phyloP scores from a whole-genome alignment of 208 protist genomes.

The Trypanosoma congolense region DNA sequence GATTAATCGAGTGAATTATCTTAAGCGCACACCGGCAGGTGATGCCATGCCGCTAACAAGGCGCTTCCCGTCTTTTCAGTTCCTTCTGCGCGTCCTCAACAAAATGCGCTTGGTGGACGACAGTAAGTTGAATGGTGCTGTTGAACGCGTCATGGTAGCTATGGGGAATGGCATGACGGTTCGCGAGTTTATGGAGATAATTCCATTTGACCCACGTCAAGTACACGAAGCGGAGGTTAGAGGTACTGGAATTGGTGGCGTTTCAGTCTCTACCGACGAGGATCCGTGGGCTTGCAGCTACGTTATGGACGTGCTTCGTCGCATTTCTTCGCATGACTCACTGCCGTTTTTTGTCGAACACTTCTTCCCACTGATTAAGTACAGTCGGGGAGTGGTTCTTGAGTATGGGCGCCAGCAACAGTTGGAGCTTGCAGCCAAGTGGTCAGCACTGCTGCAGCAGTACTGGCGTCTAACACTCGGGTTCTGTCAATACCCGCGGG shows the following conservation, averaged over 20 bases:
- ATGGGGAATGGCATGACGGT: conserved; percentile 75
- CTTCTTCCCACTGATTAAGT: conserved; percentile 80
- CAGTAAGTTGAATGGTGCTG: conserved; percentile 58
- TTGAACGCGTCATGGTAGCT: conserved; percentile 69
- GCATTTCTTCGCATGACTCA: conserved; percentile 77
- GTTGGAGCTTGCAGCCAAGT: conserved; percentile 47
- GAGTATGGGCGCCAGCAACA: conserved; percentile 49
- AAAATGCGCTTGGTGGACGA: conserved; percentile 83
- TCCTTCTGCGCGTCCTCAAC: conserved; percentile 79
- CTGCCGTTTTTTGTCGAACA: conserved; percentile 66
- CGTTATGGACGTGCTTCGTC: conserved; percentile 66
- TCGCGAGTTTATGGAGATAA: conserved; percentile 55
- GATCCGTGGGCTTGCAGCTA: conserved; percentile 72
- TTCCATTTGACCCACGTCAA: conserved; percentile 66
- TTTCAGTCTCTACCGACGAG: conserved; percentile 12
- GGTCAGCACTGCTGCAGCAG: conserved; percentile 67
- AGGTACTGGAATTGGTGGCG: conserved; percentile 10
- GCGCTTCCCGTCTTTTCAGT: conserved; percentile 59
- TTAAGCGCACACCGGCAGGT: conserved; percentile 51
- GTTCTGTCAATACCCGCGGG: conserved; percentile 78
- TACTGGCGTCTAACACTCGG: conserved; percentile 73
- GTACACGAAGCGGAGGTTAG: conserved; percentile 52
- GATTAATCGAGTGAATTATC: conserved; percentile 65
- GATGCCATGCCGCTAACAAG: conserved; percentile 36
- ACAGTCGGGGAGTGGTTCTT: conserved; percentile 37